phyloP scores from a whole-genome alignment of 2,329 filamentous ascomycete genomes.

The Colletotrichum sp. region DNA sequence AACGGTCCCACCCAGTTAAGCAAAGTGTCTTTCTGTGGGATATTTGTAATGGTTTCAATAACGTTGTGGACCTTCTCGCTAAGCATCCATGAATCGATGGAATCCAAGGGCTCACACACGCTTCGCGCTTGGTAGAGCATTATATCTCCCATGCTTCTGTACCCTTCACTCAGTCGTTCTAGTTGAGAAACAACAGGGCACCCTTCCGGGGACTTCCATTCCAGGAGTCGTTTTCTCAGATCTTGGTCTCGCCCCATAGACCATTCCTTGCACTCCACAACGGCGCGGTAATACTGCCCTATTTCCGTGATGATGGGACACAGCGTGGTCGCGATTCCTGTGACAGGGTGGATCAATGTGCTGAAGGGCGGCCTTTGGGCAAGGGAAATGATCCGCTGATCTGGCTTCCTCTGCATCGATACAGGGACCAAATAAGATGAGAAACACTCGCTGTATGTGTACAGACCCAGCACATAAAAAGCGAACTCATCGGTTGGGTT shows the following conservation, averaged over 20 bases:
- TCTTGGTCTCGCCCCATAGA: background rate
- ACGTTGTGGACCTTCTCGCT: no score
- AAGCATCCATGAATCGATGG: no score
- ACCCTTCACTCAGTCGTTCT: no score
- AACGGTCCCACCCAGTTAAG: no score
- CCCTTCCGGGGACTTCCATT: no score
- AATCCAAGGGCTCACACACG: no score
- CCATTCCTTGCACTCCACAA: background rate
- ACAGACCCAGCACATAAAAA: background rate
- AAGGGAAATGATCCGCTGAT: background rate
- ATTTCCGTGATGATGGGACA: background rate
- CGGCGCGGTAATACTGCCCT: background rate
- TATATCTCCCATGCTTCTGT: no score
- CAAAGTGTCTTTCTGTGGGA: no score
- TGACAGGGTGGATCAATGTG: background rate
- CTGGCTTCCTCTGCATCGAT: background rate
- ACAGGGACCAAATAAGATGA: background rate
- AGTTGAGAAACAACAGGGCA: no score
- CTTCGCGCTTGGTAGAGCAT: no score
- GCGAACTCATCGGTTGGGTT: background rate
- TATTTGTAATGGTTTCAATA: no score
- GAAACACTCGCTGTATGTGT: background rate
- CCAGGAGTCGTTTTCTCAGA: no score
- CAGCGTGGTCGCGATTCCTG: background rate
- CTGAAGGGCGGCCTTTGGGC: background rate